Evolutionary conservation across 768 basidiomycete genomes (phyloP), one percentile per base, ranked within the genome.

Genomic region (Rhizopogon roseolus): DNA sequence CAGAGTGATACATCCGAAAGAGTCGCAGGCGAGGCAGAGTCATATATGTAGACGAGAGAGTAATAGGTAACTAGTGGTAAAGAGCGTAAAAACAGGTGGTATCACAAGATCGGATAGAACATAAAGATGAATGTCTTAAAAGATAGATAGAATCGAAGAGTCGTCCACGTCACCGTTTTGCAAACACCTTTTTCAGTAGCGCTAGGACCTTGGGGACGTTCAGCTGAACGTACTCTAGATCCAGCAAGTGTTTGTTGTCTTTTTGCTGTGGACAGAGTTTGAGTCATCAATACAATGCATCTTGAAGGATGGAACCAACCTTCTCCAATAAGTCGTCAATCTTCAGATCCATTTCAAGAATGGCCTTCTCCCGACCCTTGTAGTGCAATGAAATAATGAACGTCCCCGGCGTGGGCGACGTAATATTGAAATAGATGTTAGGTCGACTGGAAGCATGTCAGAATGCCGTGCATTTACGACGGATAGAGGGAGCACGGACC

Each of bases 381-480:
- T 98, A 99, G 71, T 98, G 96, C 50, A 99, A 77, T 4, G 96
- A 97, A 59, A 99, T 99, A 69, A 99, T 95, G 71, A 98, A 99
- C 8, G 97, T 97, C 44, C 97, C 97, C 0, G 97, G 96, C 7
- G 93, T 91, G 1, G 97, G 97, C 34, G 95, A 98, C 27, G 91
- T 95, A 68, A 99, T 94, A 65, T 95, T 98, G 82, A 98, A 98
- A 76, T 95, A 98, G 61, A 98, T 98, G 70, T 97, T 96, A 37
- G 94, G 90, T 50, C 96, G 93, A 53, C 95, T 97, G 5, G 53
- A 51, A 49, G 17, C 41, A 46, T 50, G n/a, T 43, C 45, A 49
- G 36, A 40, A 54, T 19, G 14, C 32, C 5, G 34, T 36, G 13
- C 48, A 52, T 4, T 28, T 41, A 5, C 19, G 16, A 32, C 13